phyloP scores from a whole-genome alignment of 805 yeast genomes.

The Ogataea degrootiae region DNA sequence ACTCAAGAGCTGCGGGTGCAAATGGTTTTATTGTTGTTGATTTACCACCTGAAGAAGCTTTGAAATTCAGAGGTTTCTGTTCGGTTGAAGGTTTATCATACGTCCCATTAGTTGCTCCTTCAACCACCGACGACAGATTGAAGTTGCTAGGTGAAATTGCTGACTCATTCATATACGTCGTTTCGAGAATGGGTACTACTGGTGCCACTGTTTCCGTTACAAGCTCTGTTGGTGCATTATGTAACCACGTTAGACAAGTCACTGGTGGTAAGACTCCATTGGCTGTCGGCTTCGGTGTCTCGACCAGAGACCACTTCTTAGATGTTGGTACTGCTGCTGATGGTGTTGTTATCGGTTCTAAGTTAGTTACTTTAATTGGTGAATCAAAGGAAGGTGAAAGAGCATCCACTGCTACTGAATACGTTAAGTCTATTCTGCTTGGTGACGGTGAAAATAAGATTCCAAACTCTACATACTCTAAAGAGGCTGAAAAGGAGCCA shows the following conservation, averaged over 20 bases:
- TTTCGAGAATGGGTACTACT: conserved; percentile 96
- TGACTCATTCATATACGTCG: conserved; percentile 94
- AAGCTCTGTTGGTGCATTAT: conserved; percentile 58
- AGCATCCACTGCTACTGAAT: conserved; percentile 58
- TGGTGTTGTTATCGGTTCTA: conserved; percentile 95
- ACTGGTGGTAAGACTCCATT: conserved; percentile 73
- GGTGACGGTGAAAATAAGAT: conserved; percentile 38
- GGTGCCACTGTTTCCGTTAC: conserved; percentile 75
- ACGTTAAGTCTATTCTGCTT: conserved; percentile 64
- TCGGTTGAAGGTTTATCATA: conserved; percentile 67
- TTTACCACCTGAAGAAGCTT: conserved; percentile 97
- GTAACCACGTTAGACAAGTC: conserved; percentile 68
- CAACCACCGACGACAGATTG: conserved; percentile 88
- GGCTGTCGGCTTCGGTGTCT: conserved; percentile 97
- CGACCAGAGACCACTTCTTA: conserved; percentile 85
- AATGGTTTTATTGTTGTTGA: conserved; percentile 94
- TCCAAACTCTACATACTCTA: conserved; percentile 20
- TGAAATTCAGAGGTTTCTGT: conserved; percentile 74
- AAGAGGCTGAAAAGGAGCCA: conserved; percentile 11
- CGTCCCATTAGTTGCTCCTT: conserved; percentile 94
- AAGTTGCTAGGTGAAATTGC: conserved; percentile 77
- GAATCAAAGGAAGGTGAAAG: conserved; percentile 59
- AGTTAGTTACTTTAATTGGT: conserved; percentile 65
- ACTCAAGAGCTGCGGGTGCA: conserved; percentile 84
- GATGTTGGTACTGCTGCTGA: conserved; percentile 79